Conservation (phyloP, 805 yeast species). For the Yarrowia keelungensis region DNA sequence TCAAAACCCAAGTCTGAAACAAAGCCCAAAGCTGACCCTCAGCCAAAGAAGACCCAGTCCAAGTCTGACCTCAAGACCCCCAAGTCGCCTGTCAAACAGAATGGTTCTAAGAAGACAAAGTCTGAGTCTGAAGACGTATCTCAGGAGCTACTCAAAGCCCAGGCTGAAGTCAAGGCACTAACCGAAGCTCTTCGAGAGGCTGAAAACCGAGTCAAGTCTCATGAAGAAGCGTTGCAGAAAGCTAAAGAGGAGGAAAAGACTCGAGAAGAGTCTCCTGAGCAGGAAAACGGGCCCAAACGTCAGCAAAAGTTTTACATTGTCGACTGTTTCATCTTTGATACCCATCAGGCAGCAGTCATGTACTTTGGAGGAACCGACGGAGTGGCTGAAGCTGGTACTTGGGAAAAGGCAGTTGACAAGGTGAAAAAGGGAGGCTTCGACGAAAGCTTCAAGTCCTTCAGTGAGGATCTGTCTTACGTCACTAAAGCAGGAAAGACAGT, state of each 20-base stretch:
- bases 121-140: neutral
- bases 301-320: neutral
- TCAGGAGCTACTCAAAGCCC: neutral
- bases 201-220: neutral
- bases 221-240: neutral
- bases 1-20: too few relatives aligned
- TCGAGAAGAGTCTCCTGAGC: too few relatives aligned
- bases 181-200: neutral
- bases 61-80: neutral
- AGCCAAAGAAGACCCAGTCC: neutral
- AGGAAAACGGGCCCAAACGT: neutral
- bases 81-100: neutral
- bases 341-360: neutral
- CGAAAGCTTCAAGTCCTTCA: neutral
- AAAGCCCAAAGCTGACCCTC: too few relatives aligned
- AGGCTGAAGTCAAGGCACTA: neutral
- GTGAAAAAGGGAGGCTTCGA: neutral
- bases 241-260: neutral
- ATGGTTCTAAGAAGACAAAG: neutral
- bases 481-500: neutral
- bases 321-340: constrained; percentile 1
- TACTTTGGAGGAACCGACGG: neutral
- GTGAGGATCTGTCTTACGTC: neutral
- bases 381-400: neutral
- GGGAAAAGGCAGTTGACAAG: neutral